Percentiles rank a stretch among this genome's conserved stretches.
Conservation (phyloP, 2,329 filamentous ascomycete genomes). For the Chaetothyriales sp. region DNA sequence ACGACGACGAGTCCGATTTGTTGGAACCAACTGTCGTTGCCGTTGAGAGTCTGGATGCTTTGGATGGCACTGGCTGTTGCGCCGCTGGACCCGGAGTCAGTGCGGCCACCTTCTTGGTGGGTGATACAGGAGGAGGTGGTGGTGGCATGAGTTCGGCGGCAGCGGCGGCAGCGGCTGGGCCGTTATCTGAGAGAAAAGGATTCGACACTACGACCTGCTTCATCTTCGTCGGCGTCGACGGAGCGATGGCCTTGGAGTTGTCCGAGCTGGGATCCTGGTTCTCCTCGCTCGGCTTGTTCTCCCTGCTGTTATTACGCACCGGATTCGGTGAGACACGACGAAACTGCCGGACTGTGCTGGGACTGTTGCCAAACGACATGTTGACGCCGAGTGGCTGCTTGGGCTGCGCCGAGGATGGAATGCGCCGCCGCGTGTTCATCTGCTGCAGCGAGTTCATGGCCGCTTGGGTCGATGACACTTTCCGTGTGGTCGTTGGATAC, state of each 20-base stretch:
- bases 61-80: neutral
- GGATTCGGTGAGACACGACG: constrained; percentile 63
- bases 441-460: constrained; percentile 2
- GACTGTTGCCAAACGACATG: constrained; percentile 84
- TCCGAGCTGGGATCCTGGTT: constrained; percentile 7
- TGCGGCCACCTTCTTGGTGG: neutral
- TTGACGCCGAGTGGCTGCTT: constrained; percentile 77
- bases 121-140: neutral
- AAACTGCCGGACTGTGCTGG: constrained; percentile 83
- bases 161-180: neutral
- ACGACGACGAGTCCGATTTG: constrained; percentile 20
- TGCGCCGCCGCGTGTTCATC: constrained; percentile 23
- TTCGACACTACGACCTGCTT: constrained; percentile 3
- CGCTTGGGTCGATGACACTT: constrained; percentile 7
- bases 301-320: constrained; percentile 19
- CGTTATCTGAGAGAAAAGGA: neutral
- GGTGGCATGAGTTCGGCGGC: constrained; percentile 5
- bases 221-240: constrained; percentile 11
- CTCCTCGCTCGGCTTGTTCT: constrained; percentile 6
- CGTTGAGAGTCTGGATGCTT: constrained; percentile 8
- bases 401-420: constrained; percentile 30
- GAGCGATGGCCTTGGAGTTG: constrained; percentile 6
- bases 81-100: too few relatives aligned
- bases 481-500: constrained; percentile 10
- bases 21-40: constrained; percentile 8